Evolutionary conservation across 2,329 filamentous ascomycete genomes (phyloP).

Genomic region (Colletotrichum musicola): DNA sequence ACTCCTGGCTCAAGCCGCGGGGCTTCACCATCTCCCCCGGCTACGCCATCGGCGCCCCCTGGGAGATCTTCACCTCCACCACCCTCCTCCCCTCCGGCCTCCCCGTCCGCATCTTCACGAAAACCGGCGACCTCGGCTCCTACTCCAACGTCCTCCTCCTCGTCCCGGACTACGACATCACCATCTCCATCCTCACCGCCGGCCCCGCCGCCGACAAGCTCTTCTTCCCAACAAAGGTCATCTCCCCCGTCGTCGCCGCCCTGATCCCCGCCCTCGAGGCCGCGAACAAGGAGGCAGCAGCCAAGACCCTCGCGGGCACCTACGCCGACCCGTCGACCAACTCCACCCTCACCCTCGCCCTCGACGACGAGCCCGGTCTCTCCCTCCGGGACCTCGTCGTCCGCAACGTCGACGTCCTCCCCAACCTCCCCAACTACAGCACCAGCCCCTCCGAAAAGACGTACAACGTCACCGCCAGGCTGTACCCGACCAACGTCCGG

Average conservation of each 20-base stretch:
- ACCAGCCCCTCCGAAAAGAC: background rate
- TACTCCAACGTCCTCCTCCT: constrained; percentile 53
- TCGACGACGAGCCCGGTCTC: constrained; percentile 56
- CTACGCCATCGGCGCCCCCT: constrained; percentile 51
- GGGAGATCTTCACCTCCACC: constrained; percentile 50
- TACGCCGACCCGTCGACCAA: constrained; percentile 54
- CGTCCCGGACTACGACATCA: constrained; percentile 50
- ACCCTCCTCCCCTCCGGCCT: constrained; percentile 47
- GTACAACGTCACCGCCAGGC: constrained; percentile 20
- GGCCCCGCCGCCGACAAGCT: constrained; percentile 42
- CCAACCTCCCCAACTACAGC: constrained; percentile 49
- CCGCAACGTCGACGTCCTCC: constrained; percentile 56
- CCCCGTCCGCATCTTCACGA: constrained; percentile 50
- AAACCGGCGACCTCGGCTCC: constrained; percentile 47
- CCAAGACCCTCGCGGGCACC: constrained; percentile 49
- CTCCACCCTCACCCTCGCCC: constrained; percentile 54
- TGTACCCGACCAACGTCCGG: constrained; percentile 30
- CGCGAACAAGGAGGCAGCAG: constrained; percentile 55
- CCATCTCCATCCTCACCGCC: constrained; percentile 54
- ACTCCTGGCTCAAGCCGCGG: constrained; percentile 60
- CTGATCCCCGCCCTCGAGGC: constrained; percentile 58
- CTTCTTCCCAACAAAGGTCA: constrained; percentile 40
- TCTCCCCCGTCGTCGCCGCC: constrained; percentile 46
- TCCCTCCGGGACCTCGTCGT: constrained; percentile 53
- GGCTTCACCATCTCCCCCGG: constrained; percentile 54